Base-by-base conservation (phyloP, 108 stramenopile genomes). In the Skeletonema tropicum region DNA sequence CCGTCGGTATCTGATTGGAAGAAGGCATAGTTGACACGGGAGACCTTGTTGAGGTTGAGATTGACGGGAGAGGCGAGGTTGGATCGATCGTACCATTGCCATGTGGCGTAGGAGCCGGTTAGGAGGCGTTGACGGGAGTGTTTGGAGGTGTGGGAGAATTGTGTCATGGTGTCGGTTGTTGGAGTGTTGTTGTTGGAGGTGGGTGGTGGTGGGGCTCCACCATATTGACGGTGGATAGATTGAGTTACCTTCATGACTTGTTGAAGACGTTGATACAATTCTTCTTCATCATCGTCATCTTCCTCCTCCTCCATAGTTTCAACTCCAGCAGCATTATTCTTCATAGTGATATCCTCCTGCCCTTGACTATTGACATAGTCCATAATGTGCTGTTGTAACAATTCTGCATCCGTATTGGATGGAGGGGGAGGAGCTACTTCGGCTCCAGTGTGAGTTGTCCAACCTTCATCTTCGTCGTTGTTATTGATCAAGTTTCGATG, bases 81-180 rank as follows among this genome's bases (percentile, higher is more conserved):
- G 33, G 49, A 57, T 57, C 70, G 63, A 41, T 74, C 74, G 13
- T 80, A 80, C 55, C 55, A 80, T 31, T 74, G 67, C 79, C 79
- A 80, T 10, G 73, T 62, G 21, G 79, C 68, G 32, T 80, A 80
- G 35, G 74, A 80, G 6, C 79, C 79, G 55, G 76, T 77, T n/a
- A 77, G 68, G 52, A 77, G 68, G n/a, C 76, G 68, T 70, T 77
- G 76, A 25, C 76, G 61, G 9, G 13, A 57, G 60, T 38, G 21
- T 17, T 26, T 21, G 59, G 25, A 49, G 36, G 52, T 68, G 29
- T 17, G 68, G 5, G 14, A 60, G 13, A 39, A 26, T 46, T 42
- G 14, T n/a, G 45, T 38, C 13, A 26, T 31, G 32, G 52, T 69
- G 57, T 33, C 13, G 9, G 33, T 38, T 1, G 39, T 23, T 3